Base-by-base conservation (phyloP, 1,139 yeast species). In the Suhomyces ambrosiae region DNA sequence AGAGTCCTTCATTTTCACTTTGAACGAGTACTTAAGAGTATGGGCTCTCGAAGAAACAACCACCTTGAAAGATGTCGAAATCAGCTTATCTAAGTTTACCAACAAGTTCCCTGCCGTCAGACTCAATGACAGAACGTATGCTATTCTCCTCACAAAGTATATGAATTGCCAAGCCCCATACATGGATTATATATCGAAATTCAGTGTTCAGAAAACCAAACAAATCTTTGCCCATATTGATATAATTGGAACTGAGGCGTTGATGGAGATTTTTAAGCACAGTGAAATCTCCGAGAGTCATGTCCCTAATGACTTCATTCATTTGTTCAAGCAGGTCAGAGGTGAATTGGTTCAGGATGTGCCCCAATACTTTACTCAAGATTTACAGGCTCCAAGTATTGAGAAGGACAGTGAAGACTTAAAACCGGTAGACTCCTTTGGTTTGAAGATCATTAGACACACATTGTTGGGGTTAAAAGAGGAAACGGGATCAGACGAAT, bases 381-480 rank as follows among this genome's bases (percentile, higher is more conserved):
- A 54, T 15, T 43, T 46, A 25, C 50, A 52, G 21, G 63, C 63
- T 33, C 68, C 71, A 8, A 49, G 58, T 4, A 46, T 68, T 23
- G 71, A 71, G 9, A 82, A 85, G 50, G 75, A 76, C 32, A 79
- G 82, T 27, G 76, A 68, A 1, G 73, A 72, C 17, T 72, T 90
- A 36, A 62, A 65, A 28, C 74, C 95, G 1, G 96, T 88, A 6
- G 83, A 82, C 33, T 80, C 96, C 0, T 78, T 81, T 46, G 95
- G 95, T 5, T 73, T 90, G 63, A 83, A 82, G 50, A 84, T 84
- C 10, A 84, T 90, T 42, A 79, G 95, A 56, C 88, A 86, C 50
- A 79, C 95, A 2, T 69, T 90, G 25, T 57, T 80, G 26, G 96
- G 95, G 0, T 69, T 92, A 30, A 66, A 65, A 49, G 58, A 57